Percentiles rank a stretch among this genome's conserved stretches.
Evolutionary conservation across 805 yeast species (phyloP).

Genomic region (Wickerhamia fluorescens): DNA sequence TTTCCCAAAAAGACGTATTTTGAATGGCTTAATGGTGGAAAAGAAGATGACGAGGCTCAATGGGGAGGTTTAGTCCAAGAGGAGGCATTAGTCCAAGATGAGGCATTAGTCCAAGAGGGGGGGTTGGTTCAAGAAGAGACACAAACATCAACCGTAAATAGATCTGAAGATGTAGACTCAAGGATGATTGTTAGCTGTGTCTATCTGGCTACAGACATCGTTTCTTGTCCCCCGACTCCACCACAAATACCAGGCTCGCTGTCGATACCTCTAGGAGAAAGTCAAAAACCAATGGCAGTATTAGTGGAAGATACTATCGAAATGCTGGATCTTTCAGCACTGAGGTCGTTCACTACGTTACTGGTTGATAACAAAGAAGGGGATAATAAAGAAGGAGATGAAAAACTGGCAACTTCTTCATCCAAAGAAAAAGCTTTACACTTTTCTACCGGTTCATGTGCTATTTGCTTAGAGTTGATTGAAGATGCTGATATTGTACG

Average conservation of each 20-base stretch:
- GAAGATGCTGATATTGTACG: constrained; percentile 60
- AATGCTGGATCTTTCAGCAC: not conserved
- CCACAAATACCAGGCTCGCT: too few species aligned
- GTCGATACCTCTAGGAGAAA: not conserved
- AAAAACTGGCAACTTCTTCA: not conserved
- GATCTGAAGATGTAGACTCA: not conserved
- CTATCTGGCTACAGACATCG: too few species aligned
- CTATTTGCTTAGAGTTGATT: constrained; percentile 66
- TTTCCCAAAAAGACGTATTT: constrained; percentile 53
- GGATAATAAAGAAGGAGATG: not conserved
- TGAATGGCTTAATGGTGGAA: constrained; percentile 58
- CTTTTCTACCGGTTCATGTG: constrained; percentile 65
- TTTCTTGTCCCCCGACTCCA: too few species aligned
- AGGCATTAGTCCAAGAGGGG: not conserved
- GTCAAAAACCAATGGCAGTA: too few species aligned
- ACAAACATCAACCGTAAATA: not conserved
- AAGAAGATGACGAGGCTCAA: constrained; percentile 40
- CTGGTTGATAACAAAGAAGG: constrained; percentile 2
- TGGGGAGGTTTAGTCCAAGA: constrained; percentile 41
- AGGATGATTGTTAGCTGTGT: too few species aligned
- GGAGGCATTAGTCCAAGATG: constrained; percentile 13
- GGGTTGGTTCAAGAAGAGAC: not conserved
- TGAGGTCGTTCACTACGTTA: not conserved
- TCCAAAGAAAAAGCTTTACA: constrained; percentile 27
- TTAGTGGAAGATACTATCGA: constrained; percentile 1